These are phyloP conservation scores for Lippia alba DNA, from an alignment of 305 asterid species.

Conservation along the genomic window DNA sequence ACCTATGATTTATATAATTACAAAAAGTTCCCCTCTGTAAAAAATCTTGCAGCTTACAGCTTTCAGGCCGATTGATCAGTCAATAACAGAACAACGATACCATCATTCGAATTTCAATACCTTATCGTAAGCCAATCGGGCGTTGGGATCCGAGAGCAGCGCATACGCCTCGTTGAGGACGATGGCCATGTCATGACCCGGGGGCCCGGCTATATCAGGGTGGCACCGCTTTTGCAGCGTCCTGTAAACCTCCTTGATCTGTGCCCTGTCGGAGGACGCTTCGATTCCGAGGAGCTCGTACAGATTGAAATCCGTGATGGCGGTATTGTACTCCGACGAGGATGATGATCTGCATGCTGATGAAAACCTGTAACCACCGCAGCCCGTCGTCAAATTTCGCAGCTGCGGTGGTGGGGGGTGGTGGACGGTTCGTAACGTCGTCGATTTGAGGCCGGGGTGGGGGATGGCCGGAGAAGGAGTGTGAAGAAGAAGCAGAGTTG, in stretches of 20 bases:
- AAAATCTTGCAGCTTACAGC: no score
- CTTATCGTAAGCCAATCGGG: constrained; percentile 83
- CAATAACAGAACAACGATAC: no score
- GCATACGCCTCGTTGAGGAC: constrained; percentile 86
- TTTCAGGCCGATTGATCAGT: no score
- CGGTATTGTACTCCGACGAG: constrained; percentile 30
- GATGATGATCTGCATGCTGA: constrained; percentile 47
- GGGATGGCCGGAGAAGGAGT: constrained; percentile 42
- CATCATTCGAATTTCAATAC: constrained; percentile 32
- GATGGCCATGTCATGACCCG: constrained; percentile 95
- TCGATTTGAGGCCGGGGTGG: constrained; percentile 29
- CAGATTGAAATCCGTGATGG: constrained; percentile 71
- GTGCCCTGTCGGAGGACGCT: constrained; percentile 54
- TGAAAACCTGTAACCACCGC: not conserved
- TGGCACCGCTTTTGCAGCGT: constrained; percentile 87
- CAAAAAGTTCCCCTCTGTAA: no score
- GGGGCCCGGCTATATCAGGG: constrained; percentile 86
- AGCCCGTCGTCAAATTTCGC: not conserved
- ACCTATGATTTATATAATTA: no score
- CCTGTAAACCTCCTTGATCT: constrained; percentile 79
- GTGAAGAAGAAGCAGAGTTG: constrained; percentile 44
- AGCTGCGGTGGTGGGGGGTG: not conserved
- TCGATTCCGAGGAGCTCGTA: constrained; percentile 90
- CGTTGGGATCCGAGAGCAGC: constrained; percentile 70
- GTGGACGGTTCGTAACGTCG: constrained; percentile 8